phyloP scores from a whole-genome alignment of 495 filamentous ascomycete genomes.

The Xylaria acuta region DNA sequence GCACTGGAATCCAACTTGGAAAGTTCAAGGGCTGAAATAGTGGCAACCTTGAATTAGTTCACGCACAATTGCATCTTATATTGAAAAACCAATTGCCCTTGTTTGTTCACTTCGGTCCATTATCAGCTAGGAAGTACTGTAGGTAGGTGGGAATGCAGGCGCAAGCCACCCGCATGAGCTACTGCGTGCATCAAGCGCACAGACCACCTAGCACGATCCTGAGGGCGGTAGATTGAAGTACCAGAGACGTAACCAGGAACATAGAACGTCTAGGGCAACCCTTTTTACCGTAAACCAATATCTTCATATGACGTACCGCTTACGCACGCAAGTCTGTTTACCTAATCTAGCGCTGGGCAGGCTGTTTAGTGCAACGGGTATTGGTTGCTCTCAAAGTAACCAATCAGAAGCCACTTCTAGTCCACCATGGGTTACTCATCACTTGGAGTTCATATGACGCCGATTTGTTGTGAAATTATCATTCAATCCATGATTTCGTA shows the following conservation, averaged over 20 bases:
- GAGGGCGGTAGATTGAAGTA: not conserved
- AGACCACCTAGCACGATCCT: not conserved
- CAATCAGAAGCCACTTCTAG: slow-evolving; percentile 19
- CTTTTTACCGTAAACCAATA: too few species aligned
- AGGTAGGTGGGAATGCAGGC: not conserved
- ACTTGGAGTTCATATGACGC: not conserved
- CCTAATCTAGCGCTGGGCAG: too few species aligned
- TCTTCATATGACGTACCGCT: too few species aligned
- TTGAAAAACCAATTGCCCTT: not conserved
- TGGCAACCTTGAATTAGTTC: not conserved
- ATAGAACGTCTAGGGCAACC: too few species aligned
- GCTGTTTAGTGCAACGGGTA: not conserved
- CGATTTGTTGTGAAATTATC: not conserved
- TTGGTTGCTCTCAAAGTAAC: slow-evolving; percentile 21
- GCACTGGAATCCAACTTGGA: too few species aligned
- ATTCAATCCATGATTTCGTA: not conserved
- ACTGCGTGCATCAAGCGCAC: not conserved
- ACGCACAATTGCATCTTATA: not conserved
- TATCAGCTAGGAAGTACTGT: not conserved
- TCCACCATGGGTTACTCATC: not conserved
- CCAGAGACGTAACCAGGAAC: not conserved
- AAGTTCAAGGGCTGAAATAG: not conserved
- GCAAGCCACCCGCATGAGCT: too few species aligned
- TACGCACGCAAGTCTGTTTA: too few species aligned
- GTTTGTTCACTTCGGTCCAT: not conserved